Base-by-base conservation (phyloP, 163 green algal genomes). In the Trebouxiophyceae sp. region DNA sequence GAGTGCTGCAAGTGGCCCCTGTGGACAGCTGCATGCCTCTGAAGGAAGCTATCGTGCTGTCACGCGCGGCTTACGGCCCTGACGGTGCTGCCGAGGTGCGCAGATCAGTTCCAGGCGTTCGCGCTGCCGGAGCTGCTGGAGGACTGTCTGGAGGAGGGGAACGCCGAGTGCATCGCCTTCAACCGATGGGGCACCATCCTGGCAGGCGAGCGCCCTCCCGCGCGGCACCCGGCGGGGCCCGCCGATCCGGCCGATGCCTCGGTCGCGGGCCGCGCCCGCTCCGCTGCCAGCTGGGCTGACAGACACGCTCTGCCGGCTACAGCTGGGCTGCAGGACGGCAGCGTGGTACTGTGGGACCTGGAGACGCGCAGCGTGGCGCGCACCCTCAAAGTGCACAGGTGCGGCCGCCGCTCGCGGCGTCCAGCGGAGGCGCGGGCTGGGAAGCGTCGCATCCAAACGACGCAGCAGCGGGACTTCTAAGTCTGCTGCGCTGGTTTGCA, bases 301-400 rank as follows among this genome's bases (percentile, higher is more conserved):
- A 23, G 47, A 28, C 47, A 24, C 31, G 31, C 22, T 23, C 16
- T 29, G 30, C 22, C 44, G 0, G 19, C 3, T 66, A 75, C 83
- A 86, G 84, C 81, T 32, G 91, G 89, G 27, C 87, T 79, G 22
- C 57, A 74, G 28, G 77, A 90, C 44, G 91, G 89, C 2, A 59
- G 67, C 28, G 69, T 95, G 6, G 70, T 93, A 3, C 57, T 96
- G 0, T 97, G 83, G 85, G 88, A 96, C 74, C 90, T 86, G 66
- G 81, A 90, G 33, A 96, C 90, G 0, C 70, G 87, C 0, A 79
- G 84, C 26, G 69, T 93, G 0, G 87, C 82, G 0, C 62, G 75
- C 2, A 54, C 65, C 20, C 65, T 74, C 7, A 2, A 46, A 12
- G 68, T 70, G 2, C 83, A 92, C 70, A 76, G 54, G 57, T 71